phyloP scores from a whole-genome alignment of 805 yeast genomes.

The Candida quercuum region DNA sequence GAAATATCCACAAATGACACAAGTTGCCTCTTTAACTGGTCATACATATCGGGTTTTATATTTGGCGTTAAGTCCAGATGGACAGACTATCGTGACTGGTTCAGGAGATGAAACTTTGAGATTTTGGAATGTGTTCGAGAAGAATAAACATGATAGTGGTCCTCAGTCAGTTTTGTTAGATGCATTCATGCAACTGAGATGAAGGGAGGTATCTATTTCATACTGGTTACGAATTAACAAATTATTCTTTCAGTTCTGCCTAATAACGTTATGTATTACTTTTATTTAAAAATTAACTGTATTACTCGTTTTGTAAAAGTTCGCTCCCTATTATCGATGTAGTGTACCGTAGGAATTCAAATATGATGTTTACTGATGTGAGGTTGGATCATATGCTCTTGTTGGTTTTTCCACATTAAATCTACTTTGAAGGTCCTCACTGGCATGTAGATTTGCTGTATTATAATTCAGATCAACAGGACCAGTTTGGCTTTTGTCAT shows the following conservation, averaged over 20 bases:
- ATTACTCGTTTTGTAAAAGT: no score
- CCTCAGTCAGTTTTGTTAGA: slow-evolving; percentile 63
- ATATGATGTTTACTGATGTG: no score
- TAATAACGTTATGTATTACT: no score
- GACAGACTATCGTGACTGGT: slow-evolving; percentile 94
- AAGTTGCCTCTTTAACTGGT: slow-evolving; percentile 88
- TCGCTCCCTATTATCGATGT: no score
- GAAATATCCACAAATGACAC: slow-evolving; percentile 90
- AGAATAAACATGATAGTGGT: slow-evolving; percentile 51
- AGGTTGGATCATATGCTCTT: slow-evolving; percentile 3
- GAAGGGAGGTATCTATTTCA: neutral
- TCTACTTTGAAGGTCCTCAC: neutral
- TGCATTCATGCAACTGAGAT: slow-evolving; percentile 72
- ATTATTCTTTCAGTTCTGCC: no score
- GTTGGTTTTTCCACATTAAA: slow-evolving; percentile 5
- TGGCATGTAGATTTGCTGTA: neutral
- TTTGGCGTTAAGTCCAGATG: slow-evolving; percentile 89
- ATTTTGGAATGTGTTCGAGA: slow-evolving; percentile 93
- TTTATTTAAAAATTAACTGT: no score
- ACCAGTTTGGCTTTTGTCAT: neutral
- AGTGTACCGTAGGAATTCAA: no score
- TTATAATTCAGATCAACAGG: neutral
- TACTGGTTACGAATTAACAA: neutral
- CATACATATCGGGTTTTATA: slow-evolving; percentile 91
- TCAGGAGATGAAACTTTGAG: slow-evolving; percentile 97